Conservation (phyloP, 2,329 filamentous ascomycete genomes). For the Trichoderma atroviride region DNA sequence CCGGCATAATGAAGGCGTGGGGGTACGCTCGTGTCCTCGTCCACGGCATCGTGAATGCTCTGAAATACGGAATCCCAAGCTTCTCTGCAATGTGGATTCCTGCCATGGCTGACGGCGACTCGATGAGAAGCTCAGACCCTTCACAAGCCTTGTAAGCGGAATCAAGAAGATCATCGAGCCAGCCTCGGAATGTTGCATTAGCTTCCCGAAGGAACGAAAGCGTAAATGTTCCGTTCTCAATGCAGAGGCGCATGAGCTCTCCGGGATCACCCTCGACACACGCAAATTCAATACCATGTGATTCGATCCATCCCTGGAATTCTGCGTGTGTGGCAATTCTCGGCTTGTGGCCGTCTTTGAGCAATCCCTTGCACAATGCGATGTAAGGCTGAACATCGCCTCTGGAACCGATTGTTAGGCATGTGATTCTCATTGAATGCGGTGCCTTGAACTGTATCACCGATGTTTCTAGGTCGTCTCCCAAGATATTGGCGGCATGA, state of each 20-base stretch:
- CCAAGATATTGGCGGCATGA: constrained; percentile 75
- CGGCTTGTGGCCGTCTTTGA: constrained; percentile 83
- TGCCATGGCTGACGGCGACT: constrained; percentile 95
- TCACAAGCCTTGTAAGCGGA: constrained; percentile 85
- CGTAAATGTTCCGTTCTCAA: constrained; percentile 97
- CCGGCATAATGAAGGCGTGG: constrained; percentile 91
- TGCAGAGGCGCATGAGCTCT: constrained; percentile 93
- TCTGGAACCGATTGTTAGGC: constrained; percentile 91
- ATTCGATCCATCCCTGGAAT: constrained; percentile 85
- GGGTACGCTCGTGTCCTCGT: constrained; percentile 93
- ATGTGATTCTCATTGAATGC: constrained; percentile 80
- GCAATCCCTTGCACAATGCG: constrained; percentile 85
- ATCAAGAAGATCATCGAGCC: constrained; percentile 84
- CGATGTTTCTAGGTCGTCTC: constrained; percentile 86
- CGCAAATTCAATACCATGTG: constrained; percentile 92
- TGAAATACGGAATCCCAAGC: constrained; percentile 89
- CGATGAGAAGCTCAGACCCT: constrained; percentile 85
- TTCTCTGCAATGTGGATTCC: constrained; percentile 97
- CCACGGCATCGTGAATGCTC: constrained; percentile 99
- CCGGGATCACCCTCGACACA: constrained; percentile 88
- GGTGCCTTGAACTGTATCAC: constrained; percentile 89
- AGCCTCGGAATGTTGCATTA: constrained; percentile 84
- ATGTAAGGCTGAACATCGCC: constrained; percentile 99
- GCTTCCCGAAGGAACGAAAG: constrained; percentile 87
- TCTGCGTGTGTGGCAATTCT: constrained; percentile 91